phyloP scores from a whole-genome alignment of 2,329 filamentous ascomycete genomes.

The Phyllosticta citriasiana region DNA sequence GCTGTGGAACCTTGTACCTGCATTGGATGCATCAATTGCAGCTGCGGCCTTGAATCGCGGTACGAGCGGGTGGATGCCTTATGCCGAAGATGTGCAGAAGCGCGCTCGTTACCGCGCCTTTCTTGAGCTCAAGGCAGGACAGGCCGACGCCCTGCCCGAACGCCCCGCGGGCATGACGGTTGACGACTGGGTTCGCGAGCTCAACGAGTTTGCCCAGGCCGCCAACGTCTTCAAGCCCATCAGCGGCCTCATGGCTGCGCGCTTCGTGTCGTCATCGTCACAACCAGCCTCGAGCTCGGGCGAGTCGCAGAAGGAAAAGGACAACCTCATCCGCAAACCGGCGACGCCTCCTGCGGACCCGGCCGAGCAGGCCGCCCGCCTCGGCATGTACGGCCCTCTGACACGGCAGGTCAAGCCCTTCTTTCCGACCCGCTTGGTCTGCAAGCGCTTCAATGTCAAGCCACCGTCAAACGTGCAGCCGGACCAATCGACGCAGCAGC shows the following conservation, averaged over 20 bases:
- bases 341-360: slow-evolving; percentile 58
- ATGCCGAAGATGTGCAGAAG: slow-evolving; percentile 72
- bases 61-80: slow-evolving; percentile 63
- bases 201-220: slow-evolving; percentile 65
- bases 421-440: slow-evolving; percentile 73
- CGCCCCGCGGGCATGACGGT: slow-evolving; percentile 41
- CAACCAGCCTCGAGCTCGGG: slow-evolving; percentile 26
- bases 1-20: slow-evolving; percentile 38
- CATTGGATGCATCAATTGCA: slow-evolving; percentile 32
- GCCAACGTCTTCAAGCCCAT: slow-evolving; percentile 83
- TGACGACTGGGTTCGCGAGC: slow-evolving; percentile 71
- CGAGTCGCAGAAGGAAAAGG: slow-evolving; percentile 16
- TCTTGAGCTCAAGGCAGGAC: slow-evolving; percentile 63
- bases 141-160: slow-evolving; percentile 46
- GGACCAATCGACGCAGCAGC: not conserved
- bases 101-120: slow-evolving; percentile 71
- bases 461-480: slow-evolving; percentile 41
- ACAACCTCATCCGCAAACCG: slow-evolving; percentile 31
- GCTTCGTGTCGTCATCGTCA: slow-evolving; percentile 66
- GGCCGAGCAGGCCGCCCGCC: slow-evolving; percentile 72
- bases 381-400: slow-evolving; percentile 89
- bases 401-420: slow-evolving; percentile 66
- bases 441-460: slow-evolving; percentile 87
- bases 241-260: slow-evolving; percentile 82
- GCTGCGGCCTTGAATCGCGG: slow-evolving; percentile 37